Evolutionary conservation across 306 rosid genomes (phyloP).

Genomic region (Spatholobus suberectus): DNA sequence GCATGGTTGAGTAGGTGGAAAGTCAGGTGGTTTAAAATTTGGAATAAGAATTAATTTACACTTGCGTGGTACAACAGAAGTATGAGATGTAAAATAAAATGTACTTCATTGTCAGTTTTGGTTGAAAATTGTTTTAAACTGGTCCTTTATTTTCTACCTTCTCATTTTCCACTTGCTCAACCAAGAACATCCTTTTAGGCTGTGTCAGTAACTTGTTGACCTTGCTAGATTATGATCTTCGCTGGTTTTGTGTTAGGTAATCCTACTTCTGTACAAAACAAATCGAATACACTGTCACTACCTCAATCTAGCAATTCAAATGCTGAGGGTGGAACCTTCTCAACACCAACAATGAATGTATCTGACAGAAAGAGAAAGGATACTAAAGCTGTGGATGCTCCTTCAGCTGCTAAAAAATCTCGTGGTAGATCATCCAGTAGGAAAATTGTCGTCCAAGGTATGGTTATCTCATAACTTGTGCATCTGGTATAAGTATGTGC

Average conservation of each 20-base stretch:
- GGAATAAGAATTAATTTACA: constrained; percentile 13
- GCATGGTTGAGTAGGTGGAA: background rate
- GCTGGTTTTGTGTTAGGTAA: constrained; percentile 45
- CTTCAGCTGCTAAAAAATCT: constrained; percentile 63
- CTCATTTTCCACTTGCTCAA: background rate
- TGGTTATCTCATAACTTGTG: background rate
- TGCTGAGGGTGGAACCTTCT: constrained; percentile 47
- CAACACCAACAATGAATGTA: constrained; percentile 44
- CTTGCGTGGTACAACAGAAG: background rate
- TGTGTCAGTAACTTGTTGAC: background rate
- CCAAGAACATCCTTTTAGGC: background rate
- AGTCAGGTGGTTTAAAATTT: background rate
- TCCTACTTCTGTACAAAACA: constrained; percentile 38
- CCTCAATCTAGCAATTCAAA: constrained; percentile 55
- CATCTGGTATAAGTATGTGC: background rate
- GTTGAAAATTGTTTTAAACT: background rate
- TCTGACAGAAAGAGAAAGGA: constrained; percentile 71
- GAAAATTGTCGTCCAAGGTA: constrained; percentile 55
- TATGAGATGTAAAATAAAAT: background rate
- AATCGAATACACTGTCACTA: constrained; percentile 35
- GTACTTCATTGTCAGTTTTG: background rate
- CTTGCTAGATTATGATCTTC: constrained; percentile 1
- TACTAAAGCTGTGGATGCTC: constrained; percentile 44
- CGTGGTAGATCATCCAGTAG: constrained; percentile 50
- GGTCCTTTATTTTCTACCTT: background rate